Conservation (phyloP, 2,329 filamentous ascomycete species). For the Fonsecaea erecta region DNA sequence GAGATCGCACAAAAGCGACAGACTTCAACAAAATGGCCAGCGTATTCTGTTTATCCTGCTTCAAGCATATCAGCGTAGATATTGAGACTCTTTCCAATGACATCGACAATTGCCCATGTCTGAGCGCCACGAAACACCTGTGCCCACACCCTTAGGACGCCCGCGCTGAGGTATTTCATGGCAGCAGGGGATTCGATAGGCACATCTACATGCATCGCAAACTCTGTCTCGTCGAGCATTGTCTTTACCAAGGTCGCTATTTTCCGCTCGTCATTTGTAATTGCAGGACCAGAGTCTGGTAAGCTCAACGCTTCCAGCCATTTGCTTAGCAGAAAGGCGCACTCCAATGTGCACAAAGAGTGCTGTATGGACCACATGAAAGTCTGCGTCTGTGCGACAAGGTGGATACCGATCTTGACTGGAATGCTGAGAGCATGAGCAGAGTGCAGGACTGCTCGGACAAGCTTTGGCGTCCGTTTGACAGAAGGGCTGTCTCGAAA, state of each 20-base stretch:
- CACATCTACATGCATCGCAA: constrained; percentile 30
- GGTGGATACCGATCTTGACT: constrained; percentile 46
- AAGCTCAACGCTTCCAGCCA: constrained; percentile 46
- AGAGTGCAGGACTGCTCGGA: constrained; percentile 67
- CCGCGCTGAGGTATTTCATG: constrained; percentile 46
- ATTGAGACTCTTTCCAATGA: constrained; percentile 49
- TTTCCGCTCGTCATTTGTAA: constrained; percentile 46
- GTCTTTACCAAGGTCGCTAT: constrained; percentile 46
- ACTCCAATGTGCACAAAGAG: constrained; percentile 47
- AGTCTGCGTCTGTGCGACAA: constrained; percentile 47
- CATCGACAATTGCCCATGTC: constrained; percentile 51
- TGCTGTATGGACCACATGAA: constrained; percentile 50
- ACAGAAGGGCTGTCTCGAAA: constrained; percentile 61
- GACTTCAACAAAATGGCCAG: neutral
- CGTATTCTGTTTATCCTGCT: constrained; percentile 31
- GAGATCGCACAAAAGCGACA: neutral
- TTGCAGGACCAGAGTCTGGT: constrained; percentile 42
- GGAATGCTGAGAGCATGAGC: constrained; percentile 69
- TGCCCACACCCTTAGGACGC: constrained; percentile 50
- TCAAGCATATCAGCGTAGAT: constrained; percentile 49
- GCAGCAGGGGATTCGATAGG: constrained; percentile 40
- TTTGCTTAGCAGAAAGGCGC: constrained; percentile 48
- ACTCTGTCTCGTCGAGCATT: constrained; percentile 49
- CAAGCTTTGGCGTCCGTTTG: constrained; percentile 61
- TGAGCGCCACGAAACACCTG: constrained; percentile 50